Conservation (phyloP, 345 rosid species). For the Lagerstroemia speciosa region DNA sequence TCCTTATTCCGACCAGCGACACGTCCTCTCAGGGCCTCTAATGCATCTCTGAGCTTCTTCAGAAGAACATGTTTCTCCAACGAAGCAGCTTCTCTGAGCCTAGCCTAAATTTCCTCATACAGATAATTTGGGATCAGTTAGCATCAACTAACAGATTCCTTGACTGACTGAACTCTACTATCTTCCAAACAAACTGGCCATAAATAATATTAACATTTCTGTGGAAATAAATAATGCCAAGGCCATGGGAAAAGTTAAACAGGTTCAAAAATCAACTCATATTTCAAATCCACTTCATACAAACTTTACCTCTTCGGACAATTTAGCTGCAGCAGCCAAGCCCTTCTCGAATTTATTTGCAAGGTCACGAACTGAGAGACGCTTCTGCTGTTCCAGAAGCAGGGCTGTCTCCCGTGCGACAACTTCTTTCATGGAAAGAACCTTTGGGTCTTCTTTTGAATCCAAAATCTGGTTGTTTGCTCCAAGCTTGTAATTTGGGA, state of each 20-base stretch:
- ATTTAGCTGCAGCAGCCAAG: constrained; percentile 89
- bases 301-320: constrained; percentile 73
- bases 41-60: constrained; percentile 93
- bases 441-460: constrained; percentile 64
- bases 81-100: constrained; percentile 82
- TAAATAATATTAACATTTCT: too few relatives aligned
- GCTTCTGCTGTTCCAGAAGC: constrained; percentile 87
- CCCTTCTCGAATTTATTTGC: constrained; percentile 91
- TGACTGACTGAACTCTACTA: not conserved
- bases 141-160: not conserved
- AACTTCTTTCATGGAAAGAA: constrained; percentile 77
- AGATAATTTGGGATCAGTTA: not conserved
- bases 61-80: constrained; percentile 94
- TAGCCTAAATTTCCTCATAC: constrained; percentile 52
- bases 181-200: not conserved
- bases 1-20: constrained; percentile 93
- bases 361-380: constrained; percentile 93
- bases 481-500: constrained; percentile 78
- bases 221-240: not conserved
- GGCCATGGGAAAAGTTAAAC: not conserved
- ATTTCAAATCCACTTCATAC: not conserved
- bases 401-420: constrained; percentile 86
- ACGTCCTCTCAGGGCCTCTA: constrained; percentile 81
- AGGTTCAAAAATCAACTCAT: not conserved
- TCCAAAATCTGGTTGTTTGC: constrained; percentile 66